Conservation (phyloP, 768 basidiomycete genomes). For the Sporobolomyces roseus region DNA sequence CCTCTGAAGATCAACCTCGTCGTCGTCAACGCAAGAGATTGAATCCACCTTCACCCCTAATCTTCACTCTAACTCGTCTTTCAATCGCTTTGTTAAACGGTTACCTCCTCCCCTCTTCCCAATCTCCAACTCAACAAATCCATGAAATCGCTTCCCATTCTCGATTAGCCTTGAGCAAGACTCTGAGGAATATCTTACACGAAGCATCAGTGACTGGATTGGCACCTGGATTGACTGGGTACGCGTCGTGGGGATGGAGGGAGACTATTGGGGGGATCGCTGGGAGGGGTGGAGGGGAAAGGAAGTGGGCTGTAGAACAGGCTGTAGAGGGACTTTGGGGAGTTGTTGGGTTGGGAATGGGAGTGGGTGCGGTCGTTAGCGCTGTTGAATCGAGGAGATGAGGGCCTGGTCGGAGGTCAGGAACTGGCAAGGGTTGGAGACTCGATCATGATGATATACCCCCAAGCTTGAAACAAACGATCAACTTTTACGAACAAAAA, state of each 20-base stretch:
- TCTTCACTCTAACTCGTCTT: constrained; percentile 30
- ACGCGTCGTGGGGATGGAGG: not conserved
- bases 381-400: not conserved
- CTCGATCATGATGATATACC: not conserved
- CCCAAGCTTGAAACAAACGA: too few species aligned
- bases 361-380: not conserved
- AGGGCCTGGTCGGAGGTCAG: not conserved
- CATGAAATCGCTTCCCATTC: not conserved
- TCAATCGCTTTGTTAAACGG: constrained; percentile 26
- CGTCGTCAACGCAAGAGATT: not conserved
- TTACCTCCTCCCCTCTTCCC: constrained; percentile 21
- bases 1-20: not conserved
- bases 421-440: not conserved
- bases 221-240: not conserved
- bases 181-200: not conserved
- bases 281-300: constrained; percentile 2
- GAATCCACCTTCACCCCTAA: constrained; percentile 29
- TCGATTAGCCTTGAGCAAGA: not conserved
- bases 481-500: too few species aligned
- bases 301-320: constrained; percentile 16
- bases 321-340: constrained; percentile 23
- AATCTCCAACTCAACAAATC: not conserved
- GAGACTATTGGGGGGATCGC: constrained; percentile 24
- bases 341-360: constrained; percentile 28
- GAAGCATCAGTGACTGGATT: not conserved